Evolutionary conservation across 352 stramenopile species (phyloP).

Genomic region (Phytophthora citrophthora): DNA sequence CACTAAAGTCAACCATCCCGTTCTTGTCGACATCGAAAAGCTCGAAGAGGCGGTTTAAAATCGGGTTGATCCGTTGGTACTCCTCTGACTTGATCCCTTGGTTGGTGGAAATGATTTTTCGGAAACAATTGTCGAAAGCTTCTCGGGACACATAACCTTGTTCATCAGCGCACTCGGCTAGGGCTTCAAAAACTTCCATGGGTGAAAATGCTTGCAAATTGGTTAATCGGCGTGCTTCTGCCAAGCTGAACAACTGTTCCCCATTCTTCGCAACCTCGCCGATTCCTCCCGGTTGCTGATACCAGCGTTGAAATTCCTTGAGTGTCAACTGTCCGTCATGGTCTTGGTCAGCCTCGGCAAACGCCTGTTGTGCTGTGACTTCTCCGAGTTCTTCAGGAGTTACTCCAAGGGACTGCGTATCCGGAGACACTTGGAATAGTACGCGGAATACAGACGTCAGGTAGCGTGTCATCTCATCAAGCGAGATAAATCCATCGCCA

Average conservation of each 20-base stretch:
- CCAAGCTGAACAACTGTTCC: conserved; percentile 80
- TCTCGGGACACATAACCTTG: conserved; percentile 74
- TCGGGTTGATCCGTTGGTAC: conserved; percentile 76
- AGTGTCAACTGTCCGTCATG: conserved; percentile 82
- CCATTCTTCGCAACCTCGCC: conserved; percentile 80
- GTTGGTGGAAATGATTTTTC: conserved; percentile 68
- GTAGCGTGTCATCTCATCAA: conserved; percentile 89
- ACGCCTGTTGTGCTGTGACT: conserved; percentile 81
- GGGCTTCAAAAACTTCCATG: conserved; percentile 80
- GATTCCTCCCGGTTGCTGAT: conserved; percentile 73
- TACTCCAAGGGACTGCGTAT: conserved; percentile 64
- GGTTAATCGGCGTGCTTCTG: conserved; percentile 74
- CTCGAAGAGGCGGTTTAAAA: conserved; percentile 80
- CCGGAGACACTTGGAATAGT: conserved; percentile 80
- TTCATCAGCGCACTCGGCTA: conserved; percentile 73
- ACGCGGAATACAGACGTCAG: conserved; percentile 89
- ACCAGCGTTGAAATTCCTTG: conserved; percentile 90
- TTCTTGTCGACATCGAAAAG: conserved; percentile 90
- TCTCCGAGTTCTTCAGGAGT: conserved; percentile 81
- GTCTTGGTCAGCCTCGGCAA: conserved; percentile 70
- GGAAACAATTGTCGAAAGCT: conserved; percentile 83
- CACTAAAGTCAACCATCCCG: conserved; percentile 80
- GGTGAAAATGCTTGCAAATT: conserved; percentile 76
- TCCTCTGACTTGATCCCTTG: conserved; percentile 52
- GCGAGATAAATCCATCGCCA: conserved; percentile 86